Base-by-base conservation (phyloP, 345 rosid species). In the Limnanthes douglasii region DNA sequence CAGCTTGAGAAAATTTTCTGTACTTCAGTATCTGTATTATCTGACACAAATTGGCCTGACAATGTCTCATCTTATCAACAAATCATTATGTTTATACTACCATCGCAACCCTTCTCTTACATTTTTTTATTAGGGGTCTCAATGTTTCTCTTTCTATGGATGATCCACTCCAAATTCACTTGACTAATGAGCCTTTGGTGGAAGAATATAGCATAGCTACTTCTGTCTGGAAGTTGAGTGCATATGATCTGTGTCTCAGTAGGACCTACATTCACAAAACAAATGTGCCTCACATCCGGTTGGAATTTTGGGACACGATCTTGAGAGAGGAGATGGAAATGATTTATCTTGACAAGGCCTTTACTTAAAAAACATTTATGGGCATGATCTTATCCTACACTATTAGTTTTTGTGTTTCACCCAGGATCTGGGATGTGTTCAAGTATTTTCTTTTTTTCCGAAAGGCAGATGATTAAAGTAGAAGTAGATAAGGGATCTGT, bases 161-260 rank as follows among this genome's bases (percentile, higher is more conserved):
- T 42, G 92, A 78, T 54, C 92, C 84, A 0, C 92, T 78, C 31
- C 92, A 78, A 48, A 78, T 78, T 49, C 92, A 78, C 58, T 53
- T 78, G 11, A 78, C 92, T 10, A 78, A 78, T 61, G 92, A 78
- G 38, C 84, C 84, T 31, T 53, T 78, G 61, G 92, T 78, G 42
- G 92, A 78, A 53, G 92, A 78, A 54, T 78, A 71, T 45, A 78
- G 84, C 60, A 74, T 78, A 39, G 86, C 93, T 52, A 86, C 93
- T 52, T 79, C 93, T 16, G 93, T 79, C 18, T 74, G 92, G 84
- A 78, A 78, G 55, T 60, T 74, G 66, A 78, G 92, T 61, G 61
- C 92, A 9, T 74, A 80, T 42, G 92, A 78, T 61, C 56, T 78
- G 3, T 78, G 84, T 20, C n/a, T n/a, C n/a, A n/a, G n/a, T n/a